Base-by-base conservation (phyloP, 768 basidiomycete genomes). In the Trametes cubensis region DNA sequence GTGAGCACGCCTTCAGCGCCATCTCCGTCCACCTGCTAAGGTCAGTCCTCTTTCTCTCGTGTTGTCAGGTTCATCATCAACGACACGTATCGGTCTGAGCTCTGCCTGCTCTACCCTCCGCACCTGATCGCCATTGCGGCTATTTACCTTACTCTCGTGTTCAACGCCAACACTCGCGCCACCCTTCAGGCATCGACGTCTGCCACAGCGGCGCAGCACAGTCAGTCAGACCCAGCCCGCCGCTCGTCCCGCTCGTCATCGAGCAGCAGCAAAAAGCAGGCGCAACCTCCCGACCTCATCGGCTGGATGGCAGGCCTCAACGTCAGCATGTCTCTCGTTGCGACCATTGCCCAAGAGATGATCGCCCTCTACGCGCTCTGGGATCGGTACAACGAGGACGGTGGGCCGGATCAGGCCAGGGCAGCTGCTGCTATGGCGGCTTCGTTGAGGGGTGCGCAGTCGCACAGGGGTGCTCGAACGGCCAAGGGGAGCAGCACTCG, bases 91-190 rank as follows among this genome's bases (percentile, higher is more conserved):
- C 86, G 95, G 55, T 95, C 93, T 5, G 92, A 95, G 58, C 79
- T 99, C 20, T 94, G 93, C 71, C 85, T 99, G n/a, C 75, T 97
- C 28, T 89, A 98, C 71, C 95, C 97, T 0, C 97, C 97, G 0
- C 94, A 98, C 72, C 79, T 98, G 58, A 92, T 98, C 66, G 94
- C 96, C 21, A 84, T 98, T 70, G 88, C 95, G 0, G 90, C 93
- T 0, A 84, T 99, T 58, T 97, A 94, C 77, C 85, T 98, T 61
- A 89, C 92, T 0, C 86, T 94, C 70, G 83, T 89, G 51, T 79
- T 94, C 11, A 88, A 93, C 69, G 76, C 80, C 0, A 83, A 85
- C 20, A 82, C 85, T 38, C 78, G 82, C 52, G 76, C 79, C 14
- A 67, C 75, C 48, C 72, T 82, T 62, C 78, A 79, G 18, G 72